Conservation (phyloP, 768 basidiomycete genomes). For the Trametes gibbosa region DNA sequence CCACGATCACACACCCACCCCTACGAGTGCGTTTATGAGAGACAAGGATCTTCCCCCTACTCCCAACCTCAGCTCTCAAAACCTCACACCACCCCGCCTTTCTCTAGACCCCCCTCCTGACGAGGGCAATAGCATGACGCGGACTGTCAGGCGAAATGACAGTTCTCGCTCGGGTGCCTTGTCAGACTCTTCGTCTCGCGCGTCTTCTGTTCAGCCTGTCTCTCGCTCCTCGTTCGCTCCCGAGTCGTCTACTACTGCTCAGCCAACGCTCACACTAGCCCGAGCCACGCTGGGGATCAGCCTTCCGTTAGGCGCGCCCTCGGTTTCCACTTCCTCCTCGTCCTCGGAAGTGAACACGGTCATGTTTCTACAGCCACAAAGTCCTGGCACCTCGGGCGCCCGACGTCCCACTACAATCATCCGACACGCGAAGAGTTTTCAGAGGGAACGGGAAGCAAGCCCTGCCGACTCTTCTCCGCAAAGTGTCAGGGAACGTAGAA, state of each 20-base stretch:
- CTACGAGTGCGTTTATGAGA: slow-evolving; percentile 8
- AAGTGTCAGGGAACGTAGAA: slow-evolving; percentile 28
- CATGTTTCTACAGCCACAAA: slow-evolving; percentile 35
- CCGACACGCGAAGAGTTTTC: slow-evolving; percentile 55
- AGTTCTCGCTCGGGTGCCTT: not conserved
- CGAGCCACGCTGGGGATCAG: slow-evolving; percentile 60
- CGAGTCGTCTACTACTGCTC: slow-evolving; percentile 21
- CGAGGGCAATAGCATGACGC: slow-evolving; percentile 4
- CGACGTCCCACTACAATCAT: slow-evolving; percentile 25
- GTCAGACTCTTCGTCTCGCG: slow-evolving; percentile 12
- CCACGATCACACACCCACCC: not conserved
- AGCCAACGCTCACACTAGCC: slow-evolving; percentile 42
- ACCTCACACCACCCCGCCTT: slow-evolving; percentile 6
- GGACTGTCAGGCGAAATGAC: not conserved
- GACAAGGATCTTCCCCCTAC: slow-evolving; percentile 36
- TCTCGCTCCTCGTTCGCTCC: slow-evolving; percentile 15
- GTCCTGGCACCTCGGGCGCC: slow-evolving; percentile 19
- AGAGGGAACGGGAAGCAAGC: slow-evolving; percentile 34
- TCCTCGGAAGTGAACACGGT: slow-evolving; percentile 48
- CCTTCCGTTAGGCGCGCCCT: slow-evolving; percentile 51
- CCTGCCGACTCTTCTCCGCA: slow-evolving; percentile 21
- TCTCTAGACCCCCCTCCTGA: slow-evolving; percentile 7
- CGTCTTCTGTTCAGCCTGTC: slow-evolving; percentile 15
- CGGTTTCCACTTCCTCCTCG: slow-evolving; percentile 38
- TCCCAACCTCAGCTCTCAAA: slow-evolving; percentile 17